Conservation (phyloP, 2,329 filamentous ascomycete species). For the Fusarium marasasianum region DNA sequence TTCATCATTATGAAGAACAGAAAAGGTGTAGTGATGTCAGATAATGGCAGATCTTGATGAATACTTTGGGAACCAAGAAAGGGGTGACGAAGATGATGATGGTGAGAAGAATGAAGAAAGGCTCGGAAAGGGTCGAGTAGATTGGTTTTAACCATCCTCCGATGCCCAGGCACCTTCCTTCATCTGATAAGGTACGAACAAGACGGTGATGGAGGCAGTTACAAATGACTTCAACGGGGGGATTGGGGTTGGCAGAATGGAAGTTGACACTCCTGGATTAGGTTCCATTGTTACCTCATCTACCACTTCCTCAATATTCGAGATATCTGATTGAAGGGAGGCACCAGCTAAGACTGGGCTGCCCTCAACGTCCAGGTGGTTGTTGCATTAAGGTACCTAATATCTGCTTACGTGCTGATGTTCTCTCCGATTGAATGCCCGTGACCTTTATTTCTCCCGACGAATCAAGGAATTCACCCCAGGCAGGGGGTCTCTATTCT, state of each 20-base stretch:
- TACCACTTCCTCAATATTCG: background rate
- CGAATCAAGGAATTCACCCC: background rate
- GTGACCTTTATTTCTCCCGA: background rate
- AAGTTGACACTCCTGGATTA: background rate
- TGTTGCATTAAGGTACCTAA: no score
- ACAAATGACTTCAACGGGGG: background rate
- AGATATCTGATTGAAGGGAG: background rate
- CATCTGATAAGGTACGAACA: background rate
- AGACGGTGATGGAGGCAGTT: conserved; percentile 4
- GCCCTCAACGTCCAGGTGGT: background rate
- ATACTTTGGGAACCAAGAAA: background rate
- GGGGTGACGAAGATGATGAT: background rate
- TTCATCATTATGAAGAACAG: conserved; percentile 10
- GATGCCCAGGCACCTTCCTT: conserved; percentile 10
- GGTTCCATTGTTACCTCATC: background rate
- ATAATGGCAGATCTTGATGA: background rate
- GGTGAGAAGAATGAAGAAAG: conserved; percentile 11
- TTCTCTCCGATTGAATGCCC: background rate
- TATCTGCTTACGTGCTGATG: background rate
- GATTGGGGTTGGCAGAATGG: background rate
- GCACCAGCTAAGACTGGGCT: background rate
- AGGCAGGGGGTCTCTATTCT: background rate
- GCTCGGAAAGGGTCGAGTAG: background rate
- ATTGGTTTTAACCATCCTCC: conserved; percentile 4
- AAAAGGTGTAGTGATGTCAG: background rate